Conservation (phyloP, 257 asterid species). For the Solanum okadae region DNA sequence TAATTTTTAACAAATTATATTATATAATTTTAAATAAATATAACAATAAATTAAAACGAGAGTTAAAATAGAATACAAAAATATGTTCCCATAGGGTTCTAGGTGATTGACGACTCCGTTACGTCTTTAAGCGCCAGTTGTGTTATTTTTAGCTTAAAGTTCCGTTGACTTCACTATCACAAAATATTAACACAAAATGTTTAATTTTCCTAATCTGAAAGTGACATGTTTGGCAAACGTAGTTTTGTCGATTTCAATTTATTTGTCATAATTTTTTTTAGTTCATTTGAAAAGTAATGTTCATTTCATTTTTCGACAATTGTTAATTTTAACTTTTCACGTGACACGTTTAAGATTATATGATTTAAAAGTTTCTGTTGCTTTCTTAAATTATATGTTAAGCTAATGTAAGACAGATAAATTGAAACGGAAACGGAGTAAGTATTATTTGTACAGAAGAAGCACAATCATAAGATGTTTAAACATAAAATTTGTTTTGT, state of each 20-base stretch:
- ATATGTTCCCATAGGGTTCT: not conserved
- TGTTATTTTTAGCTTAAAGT: not conserved
- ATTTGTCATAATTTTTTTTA: no score
- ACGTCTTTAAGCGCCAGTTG: not conserved
- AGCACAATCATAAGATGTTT: not conserved
- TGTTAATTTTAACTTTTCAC: no score
- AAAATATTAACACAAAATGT: not conserved
- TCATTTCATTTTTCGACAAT: no score
- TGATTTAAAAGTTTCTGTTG: no score
- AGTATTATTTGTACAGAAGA: not conserved
- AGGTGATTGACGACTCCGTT: not conserved
- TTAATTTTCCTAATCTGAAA: not conserved
- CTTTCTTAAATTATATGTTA: no score
- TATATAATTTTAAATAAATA: no score
- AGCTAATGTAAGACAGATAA: fast-evolving
- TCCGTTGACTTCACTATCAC: not conserved
- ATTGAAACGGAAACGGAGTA: no score
- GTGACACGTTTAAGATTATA: no score
- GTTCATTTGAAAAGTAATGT: no score
- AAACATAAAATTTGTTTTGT: not conserved
- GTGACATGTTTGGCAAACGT: not conserved
- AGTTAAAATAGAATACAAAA: no score
- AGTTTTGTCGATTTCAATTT: fast-evolving
- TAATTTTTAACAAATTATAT: no score
- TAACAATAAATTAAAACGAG: no score